A percentile compares a stretch with the other conserved stretches of the same genome.
phyloP scores from a whole-genome alignment of 768 basidiomycete genomes.

The Lentinula raphanica region DNA sequence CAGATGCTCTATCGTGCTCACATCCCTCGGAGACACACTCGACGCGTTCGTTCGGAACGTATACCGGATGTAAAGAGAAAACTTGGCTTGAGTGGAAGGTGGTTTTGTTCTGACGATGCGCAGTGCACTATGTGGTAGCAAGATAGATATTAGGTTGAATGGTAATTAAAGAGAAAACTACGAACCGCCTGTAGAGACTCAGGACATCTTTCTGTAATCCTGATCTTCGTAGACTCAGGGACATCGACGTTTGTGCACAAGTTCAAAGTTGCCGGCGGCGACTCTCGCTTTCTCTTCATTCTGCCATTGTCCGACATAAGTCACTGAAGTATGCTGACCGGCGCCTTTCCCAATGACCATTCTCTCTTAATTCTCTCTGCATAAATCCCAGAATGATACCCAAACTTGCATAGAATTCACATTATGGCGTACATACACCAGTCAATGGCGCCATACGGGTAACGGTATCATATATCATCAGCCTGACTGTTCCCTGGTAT shows the following conservation, averaged over 20 bases:
- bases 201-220: slow-evolving; percentile 52
- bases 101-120: slow-evolving; percentile 74
- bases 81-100: slow-evolving; percentile 50
- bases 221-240: slow-evolving; percentile 25
- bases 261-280: background rate
- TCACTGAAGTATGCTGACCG: no score
- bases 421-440: background rate
- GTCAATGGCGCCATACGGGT: background rate
- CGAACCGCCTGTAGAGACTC: slow-evolving; percentile 50
- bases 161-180: slow-evolving; percentile 17
- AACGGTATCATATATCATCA: no score
- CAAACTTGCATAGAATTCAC: no score
- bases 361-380: no score
- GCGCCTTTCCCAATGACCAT: no score
- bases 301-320: no score
- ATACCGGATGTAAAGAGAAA: slow-evolving; percentile 63
- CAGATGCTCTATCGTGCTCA: slow-evolving; percentile 70
- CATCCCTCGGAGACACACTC: slow-evolving; percentile 56
- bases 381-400: no score
- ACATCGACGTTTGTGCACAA: slow-evolving; percentile 4
- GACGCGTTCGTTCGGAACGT: slow-evolving; percentile 62
- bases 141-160: slow-evolving; percentile 25
- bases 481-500: no score
- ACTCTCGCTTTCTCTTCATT: no score
- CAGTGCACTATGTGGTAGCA: slow-evolving; percentile 49